Evolutionary conservation across 768 basidiomycete genomes (phyloP).

Genomic region (Mycena vulgaris): DNA sequence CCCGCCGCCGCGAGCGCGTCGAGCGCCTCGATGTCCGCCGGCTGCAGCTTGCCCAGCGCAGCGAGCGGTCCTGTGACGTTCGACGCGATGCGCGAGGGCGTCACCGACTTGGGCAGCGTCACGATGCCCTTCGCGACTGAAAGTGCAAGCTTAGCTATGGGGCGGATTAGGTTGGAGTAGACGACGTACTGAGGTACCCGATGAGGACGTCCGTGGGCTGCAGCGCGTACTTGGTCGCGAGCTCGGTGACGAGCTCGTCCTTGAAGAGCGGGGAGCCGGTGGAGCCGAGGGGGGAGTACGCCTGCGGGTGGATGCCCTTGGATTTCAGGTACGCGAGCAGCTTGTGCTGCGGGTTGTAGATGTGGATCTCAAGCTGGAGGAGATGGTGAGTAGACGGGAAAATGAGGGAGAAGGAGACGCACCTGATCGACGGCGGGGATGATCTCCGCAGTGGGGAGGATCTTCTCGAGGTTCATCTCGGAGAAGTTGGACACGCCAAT

Average conservation of each 20-base stretch:
- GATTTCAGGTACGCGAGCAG: conserved; percentile 73
- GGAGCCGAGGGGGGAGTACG: conserved; percentile 87
- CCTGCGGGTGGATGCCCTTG: conserved; percentile 80
- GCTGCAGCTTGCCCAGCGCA: conserved; percentile 62
- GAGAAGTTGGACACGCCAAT: conserved; percentile 89
- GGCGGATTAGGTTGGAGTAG: too few relatives aligned
- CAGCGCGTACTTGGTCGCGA: conserved; percentile 72
- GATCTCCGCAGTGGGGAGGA: conserved; percentile 77
- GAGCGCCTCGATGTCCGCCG: conserved; percentile 68
- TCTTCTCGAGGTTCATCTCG: conserved; percentile 75
- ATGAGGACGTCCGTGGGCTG: conserved; percentile 72
- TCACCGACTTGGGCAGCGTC: conserved; percentile 86
- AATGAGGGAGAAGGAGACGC: conserved; percentile 34
- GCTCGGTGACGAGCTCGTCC: conserved; percentile 71
- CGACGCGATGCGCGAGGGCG: conserved; percentile 72
- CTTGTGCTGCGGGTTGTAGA: conserved; percentile 83
- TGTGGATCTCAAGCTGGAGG: conserved; percentile 77
- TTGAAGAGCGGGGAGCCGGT: conserved; percentile 74
- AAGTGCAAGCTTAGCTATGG: too few relatives aligned
- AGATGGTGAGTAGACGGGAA: too few relatives aligned
- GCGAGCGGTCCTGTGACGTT: conserved; percentile 69
- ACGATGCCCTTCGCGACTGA: conserved; percentile 76
- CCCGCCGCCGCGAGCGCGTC: conserved; percentile 72
- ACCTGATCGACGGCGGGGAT: conserved; percentile 83
- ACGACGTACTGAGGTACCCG: conserved; percentile 74